Evolutionary conservation across 2,329 filamentous ascomycete species (phyloP), one percentile per base, ranked within the genome.

Genomic region (Diaporthe sp.): DNA sequence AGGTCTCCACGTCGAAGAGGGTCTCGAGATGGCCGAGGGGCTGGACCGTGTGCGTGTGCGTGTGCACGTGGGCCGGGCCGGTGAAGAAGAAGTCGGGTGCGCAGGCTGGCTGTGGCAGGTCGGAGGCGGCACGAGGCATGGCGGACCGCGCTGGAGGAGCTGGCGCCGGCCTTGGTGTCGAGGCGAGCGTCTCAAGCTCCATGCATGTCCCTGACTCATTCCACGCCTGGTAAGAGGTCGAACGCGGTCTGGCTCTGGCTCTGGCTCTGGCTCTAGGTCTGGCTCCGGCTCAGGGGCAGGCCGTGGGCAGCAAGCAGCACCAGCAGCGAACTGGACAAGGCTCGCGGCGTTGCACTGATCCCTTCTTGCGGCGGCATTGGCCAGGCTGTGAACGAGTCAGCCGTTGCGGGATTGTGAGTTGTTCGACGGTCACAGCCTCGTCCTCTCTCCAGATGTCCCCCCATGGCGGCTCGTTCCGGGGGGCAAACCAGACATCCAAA

Each of bases 1-100:
- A 78, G 12, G 76, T 77, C 28, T 37, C 53, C 25, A 77, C 37
- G 4, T 72, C 76, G 44, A 74, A 65, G 28, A 78, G 62, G 15
- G 22, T 70, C 61, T 78, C 75, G 55, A 74, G 19, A 22, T 61
- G 72, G 25, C 77, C 77, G 28, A 49, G 39, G 19, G 76, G 73
- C 10, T 53, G 61, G 31, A 71, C 72, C 12, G 73, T 70, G 49
- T 76, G 73, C 60, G 34, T 34, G 31, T 34, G 34, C 34, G 34
- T 34, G 7, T 1, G 34, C 34, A 34, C 34, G 34, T 34, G 34
- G 34, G 34, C 58, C 17, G 74, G 28, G 51, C 74, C 77, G 13
- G 51, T 62, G 61, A 77, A 77, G 34, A 34, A 39, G 57, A 76
- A 75, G 22, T 74, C 74, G 19, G 71, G 12, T 53, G 51, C 34